Base-by-base conservation (phyloP, 306 rosid genomes). In the Fragaria nilgerrensis region DNA sequence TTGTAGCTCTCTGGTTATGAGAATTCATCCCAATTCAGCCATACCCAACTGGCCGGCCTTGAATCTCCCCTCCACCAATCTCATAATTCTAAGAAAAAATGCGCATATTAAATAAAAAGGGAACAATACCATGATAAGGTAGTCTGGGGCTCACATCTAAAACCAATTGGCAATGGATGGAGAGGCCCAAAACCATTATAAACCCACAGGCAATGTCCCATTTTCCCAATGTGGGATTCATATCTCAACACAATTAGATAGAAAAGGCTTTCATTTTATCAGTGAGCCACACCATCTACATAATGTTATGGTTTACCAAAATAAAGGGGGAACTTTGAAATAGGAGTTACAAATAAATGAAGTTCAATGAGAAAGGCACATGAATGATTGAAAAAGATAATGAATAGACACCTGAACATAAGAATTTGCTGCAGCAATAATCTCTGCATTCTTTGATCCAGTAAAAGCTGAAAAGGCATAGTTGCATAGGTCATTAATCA, bases 351-450 rank as follows among this genome's bases (percentile, higher is more conserved):
- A 37, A 36, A 37, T 4, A 11, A 10, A 16, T 50, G 23, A 22
- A 19, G 39, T 17, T 70, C 19, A 17, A 49, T 52, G 19, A 36
- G 55, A 63, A 70, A 34, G n/a, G 27, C 4, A 16, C 20, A 44
- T 8, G 50, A 34, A 25, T 22, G 1, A 58, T 27, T 43, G 23
- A 69, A 6, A 6, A 27, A 2, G n/a, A 71, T 47, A n/a, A 41
- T 17, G 47, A 25, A 75, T 59, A 49, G 11, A 72, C 75, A 94
- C 98, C 98, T 94, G 97, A 70, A 92, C 89, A 64, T 92, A 94
- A n/a, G 88, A 84, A 86, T 88, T 90, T 59, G 97, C 96, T 73
- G 94, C 94, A 43, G 94, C 86, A 75, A 92, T 89, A 77, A 92
- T 17, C 45, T 92, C 88, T 77, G 37, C 77, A 84, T 89, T 89